Evolutionary conservation across 1,284 basidiomycete species (phyloP).

Genomic region (Trametes sp.): DNA sequence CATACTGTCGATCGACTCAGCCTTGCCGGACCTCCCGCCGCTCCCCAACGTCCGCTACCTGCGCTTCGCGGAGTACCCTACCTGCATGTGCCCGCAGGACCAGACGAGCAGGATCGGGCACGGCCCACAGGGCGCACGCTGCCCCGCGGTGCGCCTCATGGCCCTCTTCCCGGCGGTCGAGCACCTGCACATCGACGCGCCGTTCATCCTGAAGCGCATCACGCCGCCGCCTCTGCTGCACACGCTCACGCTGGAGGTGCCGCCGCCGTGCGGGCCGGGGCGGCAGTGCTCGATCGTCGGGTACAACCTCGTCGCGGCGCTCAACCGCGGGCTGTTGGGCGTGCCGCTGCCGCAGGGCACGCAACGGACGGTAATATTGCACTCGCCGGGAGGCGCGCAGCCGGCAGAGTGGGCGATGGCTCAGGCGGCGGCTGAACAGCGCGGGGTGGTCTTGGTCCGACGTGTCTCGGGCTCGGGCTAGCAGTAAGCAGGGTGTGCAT

Average conservation of each 20-base stretch:
- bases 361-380: background rate
- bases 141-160: background rate
- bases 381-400: background rate
- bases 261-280: background rate
- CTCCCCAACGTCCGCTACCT: constrained; percentile 2
- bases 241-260: constrained; percentile 19
- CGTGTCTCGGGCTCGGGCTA: background rate
- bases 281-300: constrained; percentile 3
- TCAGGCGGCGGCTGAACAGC: background rate
- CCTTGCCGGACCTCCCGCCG: background rate
- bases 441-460: background rate
- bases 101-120: background rate
- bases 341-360: background rate
- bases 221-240: background rate
- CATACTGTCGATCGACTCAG: too few species aligned
- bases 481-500: background rate
- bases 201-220: constrained; percentile 14
- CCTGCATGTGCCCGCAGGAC: background rate
- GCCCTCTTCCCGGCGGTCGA: constrained; percentile 7
- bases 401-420: background rate
- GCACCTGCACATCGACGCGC: constrained; percentile 16
- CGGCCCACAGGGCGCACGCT: background rate
- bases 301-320: constrained; percentile 19
- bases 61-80: background rate
- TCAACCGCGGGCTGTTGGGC: constrained; percentile 1